Evolutionary conservation across 169 alveolate genomes (phyloP).

Genomic region (Cryptosporidium xiaoi): DNA sequence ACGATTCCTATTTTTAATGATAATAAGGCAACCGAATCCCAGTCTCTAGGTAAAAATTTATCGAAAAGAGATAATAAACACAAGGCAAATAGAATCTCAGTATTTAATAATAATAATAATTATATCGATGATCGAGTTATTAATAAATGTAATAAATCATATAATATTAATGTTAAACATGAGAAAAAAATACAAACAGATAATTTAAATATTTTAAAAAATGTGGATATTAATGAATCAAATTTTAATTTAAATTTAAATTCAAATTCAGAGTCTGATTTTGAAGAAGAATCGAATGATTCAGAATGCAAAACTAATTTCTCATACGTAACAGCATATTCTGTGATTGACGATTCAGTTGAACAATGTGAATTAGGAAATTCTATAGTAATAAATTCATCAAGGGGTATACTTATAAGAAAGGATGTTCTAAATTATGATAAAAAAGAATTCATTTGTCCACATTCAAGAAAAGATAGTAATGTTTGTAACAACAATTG

Average conservation of each 20-base stretch:
- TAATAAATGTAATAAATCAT: too few relatives aligned
- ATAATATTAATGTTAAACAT: too few relatives aligned
- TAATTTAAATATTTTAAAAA: background rate
- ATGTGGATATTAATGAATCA: background rate
- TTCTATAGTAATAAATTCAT: background rate
- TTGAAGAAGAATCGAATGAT: conserved; percentile 3
- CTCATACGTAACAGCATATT: conserved; percentile 53
- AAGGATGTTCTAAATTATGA: background rate
- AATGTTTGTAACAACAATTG: background rate
- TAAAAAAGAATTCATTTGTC: background rate
- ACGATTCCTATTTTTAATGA: too few relatives aligned
- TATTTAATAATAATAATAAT: background rate
- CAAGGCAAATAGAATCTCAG: background rate
- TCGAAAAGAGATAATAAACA: conserved; percentile 2
- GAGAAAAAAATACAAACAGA: too few relatives aligned
- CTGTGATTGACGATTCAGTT: conserved; percentile 13
- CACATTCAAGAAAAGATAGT: background rate
- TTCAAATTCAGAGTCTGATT: background rate
- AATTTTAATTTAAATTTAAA: background rate
- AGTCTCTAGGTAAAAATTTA: too few relatives aligned
- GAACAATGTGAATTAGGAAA: background rate
- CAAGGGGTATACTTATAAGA: background rate
- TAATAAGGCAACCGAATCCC: too few relatives aligned
- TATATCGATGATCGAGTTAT: background rate
- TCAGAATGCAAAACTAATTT: conserved; percentile 60